Evolutionary conservation across 2,329 filamentous ascomycete genomes (phyloP).

Genomic region (Ophiocordyceps camponoti-floridani): DNA sequence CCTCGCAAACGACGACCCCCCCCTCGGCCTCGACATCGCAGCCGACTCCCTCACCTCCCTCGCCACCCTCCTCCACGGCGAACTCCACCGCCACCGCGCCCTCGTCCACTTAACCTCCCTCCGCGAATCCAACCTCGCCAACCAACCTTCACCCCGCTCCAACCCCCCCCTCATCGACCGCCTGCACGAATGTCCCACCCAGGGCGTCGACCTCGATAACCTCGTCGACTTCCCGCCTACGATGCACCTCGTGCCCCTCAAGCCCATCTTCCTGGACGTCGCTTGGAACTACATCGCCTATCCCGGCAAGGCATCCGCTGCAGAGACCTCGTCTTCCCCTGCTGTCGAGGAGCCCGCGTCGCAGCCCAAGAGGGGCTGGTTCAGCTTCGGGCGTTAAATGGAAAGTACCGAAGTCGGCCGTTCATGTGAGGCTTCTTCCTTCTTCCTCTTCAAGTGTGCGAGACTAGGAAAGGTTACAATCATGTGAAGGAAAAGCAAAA

Average conservation of each 20-base stretch:
- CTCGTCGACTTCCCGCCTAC: conserved; percentile 78
- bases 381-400: conserved; percentile 46
- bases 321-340: conserved; percentile 12
- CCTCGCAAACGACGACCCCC: conserved; percentile 11
- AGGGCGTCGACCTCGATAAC: conserved; percentile 56
- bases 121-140: conserved; percentile 27
- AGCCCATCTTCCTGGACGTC: conserved; percentile 89
- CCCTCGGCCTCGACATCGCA: conserved; percentile 53
- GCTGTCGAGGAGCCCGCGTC: conserved; percentile 18
- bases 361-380: conserved; percentile 52
- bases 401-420: not conserved
- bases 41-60: conserved; percentile 39
- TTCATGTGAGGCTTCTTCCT: not conserved
- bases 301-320: conserved; percentile 37
- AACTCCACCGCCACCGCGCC: conserved; percentile 68
- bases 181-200: conserved; percentile 56
- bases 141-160: conserved; percentile 17
- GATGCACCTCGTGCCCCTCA: conserved; percentile 69
- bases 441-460: no score
- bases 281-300: conserved; percentile 98
- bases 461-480: no score
- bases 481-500: not conserved
- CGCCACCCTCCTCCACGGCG: conserved; percentile 42
- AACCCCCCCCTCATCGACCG: conserved; percentile 49
- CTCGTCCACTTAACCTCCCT: conserved; percentile 67